Evolutionary conservation across 73 alveolate genomes (phyloP).

Genomic region (Uronychia setigera): DNA sequence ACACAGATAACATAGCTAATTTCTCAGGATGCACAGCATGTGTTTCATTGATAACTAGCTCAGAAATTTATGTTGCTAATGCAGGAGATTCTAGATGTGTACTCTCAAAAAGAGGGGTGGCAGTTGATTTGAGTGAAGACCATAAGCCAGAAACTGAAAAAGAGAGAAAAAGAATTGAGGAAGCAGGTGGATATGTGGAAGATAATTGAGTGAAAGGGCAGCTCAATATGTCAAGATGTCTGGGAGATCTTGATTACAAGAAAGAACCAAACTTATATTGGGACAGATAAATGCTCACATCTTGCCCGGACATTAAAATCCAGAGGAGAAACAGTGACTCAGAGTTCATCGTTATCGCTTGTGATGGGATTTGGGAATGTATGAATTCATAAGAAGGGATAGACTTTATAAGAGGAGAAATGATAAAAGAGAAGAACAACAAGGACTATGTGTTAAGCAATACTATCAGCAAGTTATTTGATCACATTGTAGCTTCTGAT

Average conservation of each 20-base stretch:
- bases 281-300: constrained; percentile 70
- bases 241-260: constrained; percentile 96
- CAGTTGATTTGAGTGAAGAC: constrained; percentile 84
- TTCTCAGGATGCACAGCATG: constrained; percentile 94
- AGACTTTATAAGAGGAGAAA: constrained; percentile 35
- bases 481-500: no score
- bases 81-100: constrained; percentile 96
- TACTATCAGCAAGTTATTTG: no score
- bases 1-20: constrained; percentile 52
- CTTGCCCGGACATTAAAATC: constrained; percentile 79
- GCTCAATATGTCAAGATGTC: constrained; percentile 82
- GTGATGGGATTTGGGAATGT: constrained; percentile 92
- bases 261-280: constrained; percentile 52
- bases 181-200: constrained; percentile 86
- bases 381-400: constrained; percentile 75
- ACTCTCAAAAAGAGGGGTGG: constrained; percentile 74
- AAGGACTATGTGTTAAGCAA: no score
- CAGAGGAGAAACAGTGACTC: constrained; percentile 49
- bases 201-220: constrained; percentile 83
- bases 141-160: constrained; percentile 88
- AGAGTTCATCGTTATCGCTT: constrained; percentile 78
- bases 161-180: constrained; percentile 80
- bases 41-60: constrained; percentile 73
- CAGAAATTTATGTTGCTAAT: constrained; percentile 82
- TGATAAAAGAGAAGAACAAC: no score